phyloP scores from a whole-genome alignment of 306 rosid species.

The Nissolia schottii region DNA sequence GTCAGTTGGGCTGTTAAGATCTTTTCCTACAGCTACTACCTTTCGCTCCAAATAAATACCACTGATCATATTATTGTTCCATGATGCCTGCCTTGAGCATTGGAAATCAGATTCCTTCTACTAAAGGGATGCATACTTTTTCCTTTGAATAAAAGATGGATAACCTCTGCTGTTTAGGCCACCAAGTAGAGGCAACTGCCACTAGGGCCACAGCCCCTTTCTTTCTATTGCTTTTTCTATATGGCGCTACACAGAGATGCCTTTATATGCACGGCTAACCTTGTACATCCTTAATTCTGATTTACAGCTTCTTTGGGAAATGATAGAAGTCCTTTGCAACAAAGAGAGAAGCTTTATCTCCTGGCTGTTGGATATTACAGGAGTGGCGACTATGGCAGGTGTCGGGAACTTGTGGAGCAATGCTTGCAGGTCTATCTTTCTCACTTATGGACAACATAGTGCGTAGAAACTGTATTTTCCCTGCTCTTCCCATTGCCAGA shows the following conservation, averaged over 20 bases:
- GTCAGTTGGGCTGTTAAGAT: background rate
- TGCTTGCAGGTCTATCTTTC: conserved; percentile 54
- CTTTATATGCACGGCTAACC: conserved; percentile 6
- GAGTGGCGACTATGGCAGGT: conserved; percentile 54
- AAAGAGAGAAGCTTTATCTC: conserved; percentile 81
- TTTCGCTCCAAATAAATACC: background rate
- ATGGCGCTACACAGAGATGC: background rate
- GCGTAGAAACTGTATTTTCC: background rate
- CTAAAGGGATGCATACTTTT: background rate
- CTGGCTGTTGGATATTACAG: conserved; percentile 89
- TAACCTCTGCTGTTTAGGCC: background rate
- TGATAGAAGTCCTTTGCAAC: conserved; percentile 41
- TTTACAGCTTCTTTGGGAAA: conserved; percentile 59
- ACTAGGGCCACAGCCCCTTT: background rate
- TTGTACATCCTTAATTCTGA: conserved; percentile 16
- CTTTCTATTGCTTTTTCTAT: background rate
- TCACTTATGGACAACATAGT: background rate
- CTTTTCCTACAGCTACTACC: background rate
- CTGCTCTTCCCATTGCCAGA: background rate
- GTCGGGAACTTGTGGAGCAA: conserved; percentile 67
- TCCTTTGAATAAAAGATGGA: background rate
- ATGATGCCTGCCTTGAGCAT: conserved; percentile 21
- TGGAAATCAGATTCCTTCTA: conserved; percentile 17
- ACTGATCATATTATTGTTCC: background rate
- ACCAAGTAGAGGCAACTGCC: background rate